phyloP scores from a whole-genome alignment of 768 basidiomycete genomes.

The Gelatoporia subvermispora region DNA sequence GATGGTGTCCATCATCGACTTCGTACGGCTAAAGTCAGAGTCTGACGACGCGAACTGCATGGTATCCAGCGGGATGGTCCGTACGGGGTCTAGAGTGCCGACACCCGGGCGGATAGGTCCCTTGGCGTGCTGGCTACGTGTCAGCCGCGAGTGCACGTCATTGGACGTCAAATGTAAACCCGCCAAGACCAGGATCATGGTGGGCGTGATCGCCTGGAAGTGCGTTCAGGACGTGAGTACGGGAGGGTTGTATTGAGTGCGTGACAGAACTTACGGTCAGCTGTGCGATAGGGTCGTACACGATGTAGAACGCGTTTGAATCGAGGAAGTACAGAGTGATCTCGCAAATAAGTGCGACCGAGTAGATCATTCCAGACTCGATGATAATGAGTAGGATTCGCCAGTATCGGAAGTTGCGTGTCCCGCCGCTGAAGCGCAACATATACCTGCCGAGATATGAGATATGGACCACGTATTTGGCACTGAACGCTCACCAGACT shows the following conservation, averaged over 20 bases:
- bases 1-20: too few relatives aligned
- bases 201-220: slow-evolving; percentile 25
- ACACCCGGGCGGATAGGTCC: not conserved
- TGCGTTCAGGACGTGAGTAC: not conserved
- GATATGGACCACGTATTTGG: not conserved
- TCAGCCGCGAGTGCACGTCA: slow-evolving; percentile 22
- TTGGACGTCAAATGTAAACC: slow-evolving; percentile 25
- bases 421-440: slow-evolving; percentile 15
- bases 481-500: slow-evolving; percentile 22
- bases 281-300: slow-evolving; percentile 35
- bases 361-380: slow-evolving; percentile 30
- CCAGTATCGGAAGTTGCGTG: slow-evolving; percentile 20
- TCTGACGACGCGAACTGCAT: slow-evolving; percentile 14
- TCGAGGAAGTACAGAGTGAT: slow-evolving; percentile 30
- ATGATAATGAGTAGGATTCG: slow-evolving; percentile 24
- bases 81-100: not conserved
- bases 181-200: slow-evolving; percentile 28
- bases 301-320: slow-evolving; percentile 31
- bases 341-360: slow-evolving; percentile 28
- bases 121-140: slow-evolving; percentile 8
- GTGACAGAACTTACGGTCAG: slow-evolving; percentile 19
- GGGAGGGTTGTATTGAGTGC: not conserved
- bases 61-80: slow-evolving; percentile 10
- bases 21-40: too few relatives aligned
- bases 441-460: slow-evolving; percentile 14